A percentile compares a stretch with the other conserved stretches of the same genome.
These are phyloP conservation scores for Tolypocladium tundrense DNA, from an alignment of 2,329 filamentous ascomycete genomes.

Conservation along the genomic window DNA sequence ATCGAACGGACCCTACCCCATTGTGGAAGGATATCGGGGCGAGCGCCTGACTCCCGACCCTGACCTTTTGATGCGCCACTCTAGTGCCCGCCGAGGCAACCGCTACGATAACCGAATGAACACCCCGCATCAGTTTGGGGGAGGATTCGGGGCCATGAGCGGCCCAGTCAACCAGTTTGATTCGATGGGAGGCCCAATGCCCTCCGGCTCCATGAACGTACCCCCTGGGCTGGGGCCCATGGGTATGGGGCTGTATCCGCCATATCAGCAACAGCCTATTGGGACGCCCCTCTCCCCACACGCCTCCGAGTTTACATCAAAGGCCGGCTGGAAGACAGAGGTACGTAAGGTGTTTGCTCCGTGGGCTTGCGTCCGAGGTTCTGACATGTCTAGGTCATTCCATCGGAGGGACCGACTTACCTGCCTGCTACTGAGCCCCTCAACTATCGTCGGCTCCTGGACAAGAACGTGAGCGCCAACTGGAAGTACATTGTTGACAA, in stretches of 20 bases:
- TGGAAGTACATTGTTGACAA: slow-evolving; percentile 99
- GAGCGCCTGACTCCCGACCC: slow-evolving; percentile 39
- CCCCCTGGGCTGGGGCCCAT: slow-evolving; percentile 25
- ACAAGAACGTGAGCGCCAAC: slow-evolving; percentile 94
- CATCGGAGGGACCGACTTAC: slow-evolving; percentile 61
- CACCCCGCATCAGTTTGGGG: slow-evolving; percentile 21
- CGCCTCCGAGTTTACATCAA: slow-evolving; percentile 62
- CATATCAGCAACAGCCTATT: slow-evolving; percentile 45
- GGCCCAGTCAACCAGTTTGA: slow-evolving; percentile 23
- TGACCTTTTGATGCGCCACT: slow-evolving; percentile 34
- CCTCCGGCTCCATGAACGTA: slow-evolving; percentile 20
- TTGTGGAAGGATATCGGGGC: slow-evolving; percentile 30
- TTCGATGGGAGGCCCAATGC: slow-evolving; percentile 22
- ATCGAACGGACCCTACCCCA: slow-evolving; percentile 20
- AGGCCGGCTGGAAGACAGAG: slow-evolving; percentile 44
- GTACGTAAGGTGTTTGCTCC: slow-evolving; percentile 20
- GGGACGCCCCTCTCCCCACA: slow-evolving; percentile 62
- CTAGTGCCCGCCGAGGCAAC: slow-evolving; percentile 31
- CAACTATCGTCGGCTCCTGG: slow-evolving; percentile 90
- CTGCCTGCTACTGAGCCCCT: slow-evolving; percentile 81
- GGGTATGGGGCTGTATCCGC: slow-evolving; percentile 32
- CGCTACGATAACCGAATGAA: slow-evolving; percentile 36
- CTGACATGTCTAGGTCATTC: slow-evolving; percentile 27
- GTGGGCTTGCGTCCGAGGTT: background rate
- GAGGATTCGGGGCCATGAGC: slow-evolving; percentile 21